A percentile compares a stretch with the other conserved stretches of the same genome.
phyloP scores from a whole-genome alignment of 352 stramenopile genomes.

The Halophytophthora batemanensis region DNA sequence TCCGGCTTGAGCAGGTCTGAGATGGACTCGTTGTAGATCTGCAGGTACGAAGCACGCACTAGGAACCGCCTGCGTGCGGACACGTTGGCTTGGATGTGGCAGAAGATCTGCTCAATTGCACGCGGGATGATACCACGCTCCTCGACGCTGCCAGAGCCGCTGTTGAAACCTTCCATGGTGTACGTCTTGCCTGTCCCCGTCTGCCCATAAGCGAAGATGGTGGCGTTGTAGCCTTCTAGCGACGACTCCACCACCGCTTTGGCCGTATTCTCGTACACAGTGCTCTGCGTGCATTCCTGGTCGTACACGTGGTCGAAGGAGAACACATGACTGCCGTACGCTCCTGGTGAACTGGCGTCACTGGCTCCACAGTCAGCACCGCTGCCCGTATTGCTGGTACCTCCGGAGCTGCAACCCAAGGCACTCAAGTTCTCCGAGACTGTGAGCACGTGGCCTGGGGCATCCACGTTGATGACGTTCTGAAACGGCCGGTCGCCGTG shows the following conservation, averaged over 20 bases:
- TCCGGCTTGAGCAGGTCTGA: conserved; percentile 94
- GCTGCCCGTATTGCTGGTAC: conserved; percentile 21
- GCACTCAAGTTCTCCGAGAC: conserved; percentile 84
- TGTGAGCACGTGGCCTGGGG: conserved; percentile 81
- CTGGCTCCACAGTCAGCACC: conserved; percentile 5
- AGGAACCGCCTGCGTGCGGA: conserved; percentile 87
- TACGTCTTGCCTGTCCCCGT: conserved; percentile 93
- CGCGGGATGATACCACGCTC: conserved; percentile 97
- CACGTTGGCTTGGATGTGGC: conserved; percentile 88
- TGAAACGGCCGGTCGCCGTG: conserved; percentile 87
- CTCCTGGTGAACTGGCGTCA: conserved; percentile 25
- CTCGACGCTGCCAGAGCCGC: conserved; percentile 82
- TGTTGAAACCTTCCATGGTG: conserved; percentile 97
- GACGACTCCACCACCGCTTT: conserved; percentile 91
- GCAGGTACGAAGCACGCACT: conserved; percentile 90
- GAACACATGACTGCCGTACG: conserved; percentile 89
- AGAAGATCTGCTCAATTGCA: conserved; percentile 95
- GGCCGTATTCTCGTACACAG: conserved; percentile 93
- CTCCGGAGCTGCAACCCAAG: conserved; percentile 23
- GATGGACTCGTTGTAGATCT: conserved; percentile 96
- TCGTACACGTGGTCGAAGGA: conserved; percentile 96
- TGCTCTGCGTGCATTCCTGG: conserved; percentile 84
- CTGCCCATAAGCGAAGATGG: conserved; percentile 90
- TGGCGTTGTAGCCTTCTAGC: conserved; percentile 91
- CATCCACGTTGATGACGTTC: conserved; percentile 89